These are phyloP conservation scores for Aspergillus ibericus DNA, from an alignment of 2,329 filamentous ascomycete genomes.

Conservation along the genomic window DNA sequence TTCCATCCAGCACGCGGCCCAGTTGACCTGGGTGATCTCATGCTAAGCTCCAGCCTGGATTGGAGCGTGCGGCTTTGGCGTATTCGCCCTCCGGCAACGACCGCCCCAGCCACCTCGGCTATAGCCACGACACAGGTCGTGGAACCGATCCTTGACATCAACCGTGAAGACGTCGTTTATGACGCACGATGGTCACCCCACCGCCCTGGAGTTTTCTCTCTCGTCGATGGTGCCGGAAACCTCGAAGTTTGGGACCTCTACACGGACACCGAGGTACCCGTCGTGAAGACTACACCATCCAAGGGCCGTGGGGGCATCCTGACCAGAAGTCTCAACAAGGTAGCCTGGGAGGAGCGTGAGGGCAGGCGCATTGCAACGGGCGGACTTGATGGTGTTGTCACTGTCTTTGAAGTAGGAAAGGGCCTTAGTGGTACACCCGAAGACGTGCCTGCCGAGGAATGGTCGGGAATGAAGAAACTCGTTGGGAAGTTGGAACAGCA, in stretches of 20 bases:
- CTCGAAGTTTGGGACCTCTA: conserved; percentile 96
- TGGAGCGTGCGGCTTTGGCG: conserved; percentile 99
- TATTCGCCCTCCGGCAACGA: conserved; percentile 59
- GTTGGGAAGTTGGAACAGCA: conserved; percentile 69
- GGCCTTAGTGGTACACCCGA: conserved; percentile 80
- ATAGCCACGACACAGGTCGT: conserved; percentile 53
- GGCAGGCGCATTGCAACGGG: conserved; percentile 85
- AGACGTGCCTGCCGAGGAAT: conserved; percentile 80
- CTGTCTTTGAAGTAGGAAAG: conserved; percentile 82
- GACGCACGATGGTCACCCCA: conserved; percentile 93
- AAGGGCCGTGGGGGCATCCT: conserved; percentile 63
- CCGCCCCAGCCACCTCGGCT: conserved; percentile 39
- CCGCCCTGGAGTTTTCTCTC: conserved; percentile 89
- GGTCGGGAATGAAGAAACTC: conserved; percentile 88
- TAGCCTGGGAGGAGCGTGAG: conserved; percentile 89
- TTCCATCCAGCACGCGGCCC: conserved; percentile 93
- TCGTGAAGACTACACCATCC: conserved; percentile 75
- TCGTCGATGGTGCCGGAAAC: conserved; percentile 89
- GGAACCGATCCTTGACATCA: conserved; percentile 80
- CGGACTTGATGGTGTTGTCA: conserved; percentile 86
- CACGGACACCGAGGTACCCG: conserved; percentile 86
- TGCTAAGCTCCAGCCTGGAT: conserved; percentile 88
- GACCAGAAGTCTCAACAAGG: conserved; percentile 86
- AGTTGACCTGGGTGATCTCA: conserved; percentile 89
- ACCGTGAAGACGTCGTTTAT: conserved; percentile 94